Evolutionary conservation across 2,329 filamentous ascomycete species (phyloP).

Genomic region (Dothideomycetes sp.): DNA sequence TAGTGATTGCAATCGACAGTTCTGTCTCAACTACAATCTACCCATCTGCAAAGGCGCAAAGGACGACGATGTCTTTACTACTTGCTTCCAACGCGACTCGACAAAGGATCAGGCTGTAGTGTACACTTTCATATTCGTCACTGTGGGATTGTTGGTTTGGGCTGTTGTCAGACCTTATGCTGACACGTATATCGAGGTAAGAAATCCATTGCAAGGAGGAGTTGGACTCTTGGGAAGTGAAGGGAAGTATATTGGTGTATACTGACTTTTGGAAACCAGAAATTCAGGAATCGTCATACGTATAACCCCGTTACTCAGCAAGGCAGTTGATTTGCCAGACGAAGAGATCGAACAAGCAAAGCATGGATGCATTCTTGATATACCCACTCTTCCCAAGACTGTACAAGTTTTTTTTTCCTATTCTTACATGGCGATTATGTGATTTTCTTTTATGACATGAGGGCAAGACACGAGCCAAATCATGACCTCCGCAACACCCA

Average conservation of each 20-base stretch:
- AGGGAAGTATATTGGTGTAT: conserved; percentile 2
- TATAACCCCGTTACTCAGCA: conserved; percentile 39
- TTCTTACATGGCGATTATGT: conserved; percentile 14
- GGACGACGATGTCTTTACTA: conserved; percentile 56
- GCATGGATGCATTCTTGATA: conserved; percentile 1
- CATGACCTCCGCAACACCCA: conserved; percentile 33
- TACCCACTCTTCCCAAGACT: conserved; percentile 10
- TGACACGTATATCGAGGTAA: conserved; percentile 46
- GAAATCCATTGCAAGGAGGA: too few species aligned
- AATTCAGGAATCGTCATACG: conserved; percentile 38
- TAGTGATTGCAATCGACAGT: conserved; percentile 58
- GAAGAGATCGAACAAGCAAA: background rate
- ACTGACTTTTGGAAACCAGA: conserved; percentile 25
- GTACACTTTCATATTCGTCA: conserved; percentile 56
- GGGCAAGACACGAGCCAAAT: background rate
- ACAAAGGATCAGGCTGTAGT: conserved; percentile 58
- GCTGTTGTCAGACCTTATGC: conserved; percentile 52
- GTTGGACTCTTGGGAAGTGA: conserved; percentile 7
- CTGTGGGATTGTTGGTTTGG: conserved; percentile 51
- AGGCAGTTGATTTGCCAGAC: conserved; percentile 9
- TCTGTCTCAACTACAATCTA: conserved; percentile 54
- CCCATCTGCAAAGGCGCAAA: conserved; percentile 54
- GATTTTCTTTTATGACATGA: background rate
- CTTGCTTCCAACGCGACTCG: conserved; percentile 61
- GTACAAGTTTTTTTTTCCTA: conserved; percentile 13